Percentiles rank a stretch among this genome's conserved stretches.
These are phyloP conservation scores for Chrysanthemum makinoi DNA, from an alignment of 129 eudicot species.

Conservation along the genomic window DNA sequence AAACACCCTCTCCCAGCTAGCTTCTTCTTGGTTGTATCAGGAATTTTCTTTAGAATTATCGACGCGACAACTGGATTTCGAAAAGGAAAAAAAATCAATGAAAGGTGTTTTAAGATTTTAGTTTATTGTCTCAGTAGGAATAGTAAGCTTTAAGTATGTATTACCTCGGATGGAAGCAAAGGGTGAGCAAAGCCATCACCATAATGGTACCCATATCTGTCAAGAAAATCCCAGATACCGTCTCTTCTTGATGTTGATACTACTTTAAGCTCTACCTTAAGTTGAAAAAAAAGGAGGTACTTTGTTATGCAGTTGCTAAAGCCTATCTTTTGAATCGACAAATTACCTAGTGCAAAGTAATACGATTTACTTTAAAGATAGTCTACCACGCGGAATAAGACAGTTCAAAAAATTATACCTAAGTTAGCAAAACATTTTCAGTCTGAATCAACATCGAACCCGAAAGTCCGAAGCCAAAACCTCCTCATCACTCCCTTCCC, in stretches of 20 bases:
- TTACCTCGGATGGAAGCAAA: slow-evolving; percentile 90
- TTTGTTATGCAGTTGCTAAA: too few species aligned
- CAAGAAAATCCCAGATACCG: slow-evolving; percentile 64
- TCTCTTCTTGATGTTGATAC: slow-evolving; percentile 47
- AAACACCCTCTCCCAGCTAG: slow-evolving; percentile 67
- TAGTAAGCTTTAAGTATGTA: not conserved
- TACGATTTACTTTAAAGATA: too few species aligned
- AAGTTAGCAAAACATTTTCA: too few species aligned
- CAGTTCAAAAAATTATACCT: too few species aligned
- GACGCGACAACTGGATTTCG: slow-evolving; percentile 29
- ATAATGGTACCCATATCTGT: slow-evolving; percentile 70
- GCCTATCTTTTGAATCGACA: too few species aligned
- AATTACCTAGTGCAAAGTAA: too few species aligned
- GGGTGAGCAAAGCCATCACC: slow-evolving; percentile 55
- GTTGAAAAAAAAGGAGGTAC: too few species aligned
- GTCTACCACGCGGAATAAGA: too few species aligned
- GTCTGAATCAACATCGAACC: too few species aligned
- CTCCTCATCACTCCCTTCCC: too few species aligned
- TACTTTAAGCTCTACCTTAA: slow-evolving; percentile 58
- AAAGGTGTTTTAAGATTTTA: not conserved
- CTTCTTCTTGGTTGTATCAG: slow-evolving; percentile 57
- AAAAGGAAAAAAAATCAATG: not conserved
- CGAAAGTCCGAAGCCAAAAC: too few species aligned
- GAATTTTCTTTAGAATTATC: slow-evolving; percentile 65
- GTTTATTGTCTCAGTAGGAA: too few species aligned